Base-by-base conservation (phyloP, 768 basidiomycete genomes). In the Candolleomyces efflorescens region DNA sequence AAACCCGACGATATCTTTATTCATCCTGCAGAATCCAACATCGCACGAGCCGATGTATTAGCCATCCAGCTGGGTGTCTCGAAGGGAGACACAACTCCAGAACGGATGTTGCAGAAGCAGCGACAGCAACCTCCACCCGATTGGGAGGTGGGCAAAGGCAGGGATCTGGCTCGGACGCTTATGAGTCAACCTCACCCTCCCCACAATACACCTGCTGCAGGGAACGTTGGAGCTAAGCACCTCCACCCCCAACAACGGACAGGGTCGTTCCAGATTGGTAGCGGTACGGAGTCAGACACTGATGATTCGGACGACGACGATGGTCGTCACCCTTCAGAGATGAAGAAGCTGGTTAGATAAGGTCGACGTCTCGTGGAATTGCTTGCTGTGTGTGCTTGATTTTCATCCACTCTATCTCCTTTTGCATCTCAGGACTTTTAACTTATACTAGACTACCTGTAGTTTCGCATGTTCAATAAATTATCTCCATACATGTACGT, bases 11-110 rank as follows among this genome's bases (percentile, higher is more conserved):
- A 66, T 38, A 82, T 87, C 52, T 82, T 82, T 62, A 86, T 87
- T 51, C 85, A 87, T 63, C 86, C 87, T 2, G 69, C 68, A 44
- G 67, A 84, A 44, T 86, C 85, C 38, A 87, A 86, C 64, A 64
- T 86, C 60, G 85, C 84, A 5, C 83, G 86, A 37, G 86, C 86
- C 2, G 86, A 88, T 58, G 83, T 80, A 9, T 76, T 71, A n/a
- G 84, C 84, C 0, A 67, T 80, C 47, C 77, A 82, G 62, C 69
- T 85, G 32, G 86, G 84, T 22, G 59, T 85, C 57, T 79, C 81
- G 7, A 80, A 17, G 15, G 20, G 20, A 6, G 46, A 24, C 13
- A 50, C 24, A 27, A 26, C 49, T 9, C 43, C 20, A 20, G 13
- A 22, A 22, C 22, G 46, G 46, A 20, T 20, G 1, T 71, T 45